Percentiles rank a stretch among this genome's conserved stretches.
Conservation (phyloP, 768 basidiomycete species). For the Clitopilus hobsonii region DNA sequence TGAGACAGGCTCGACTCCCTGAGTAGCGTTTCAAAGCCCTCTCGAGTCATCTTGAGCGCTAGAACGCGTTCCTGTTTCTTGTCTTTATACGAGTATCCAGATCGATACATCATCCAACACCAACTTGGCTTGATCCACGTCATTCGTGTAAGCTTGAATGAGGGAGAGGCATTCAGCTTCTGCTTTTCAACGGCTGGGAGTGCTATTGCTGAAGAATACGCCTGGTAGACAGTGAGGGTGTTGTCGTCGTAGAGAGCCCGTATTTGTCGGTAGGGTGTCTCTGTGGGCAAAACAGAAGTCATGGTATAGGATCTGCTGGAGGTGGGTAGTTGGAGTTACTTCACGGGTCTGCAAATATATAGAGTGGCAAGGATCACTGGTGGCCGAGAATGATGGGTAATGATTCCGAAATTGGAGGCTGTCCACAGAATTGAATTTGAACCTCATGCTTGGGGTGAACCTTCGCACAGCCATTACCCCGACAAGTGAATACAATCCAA, state of each 20-base stretch:
- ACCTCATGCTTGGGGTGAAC: too few relatives aligned
- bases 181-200: conserved; percentile 10
- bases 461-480: too few relatives aligned
- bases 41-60: conserved; percentile 14
- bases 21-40: conserved; percentile 9
- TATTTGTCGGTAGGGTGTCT: conserved; percentile 13
- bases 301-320: too few relatives aligned
- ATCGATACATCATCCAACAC: conserved; percentile 16
- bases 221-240: conserved; percentile 12
- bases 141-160: conserved; percentile 12
- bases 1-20: conserved; percentile 8
- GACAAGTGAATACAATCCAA: too few relatives aligned
- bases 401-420: too few relatives aligned
- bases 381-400: too few relatives aligned
- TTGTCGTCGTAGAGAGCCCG: conserved; percentile 11
- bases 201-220: conserved; percentile 11
- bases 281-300: too few relatives aligned
- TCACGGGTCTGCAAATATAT: too few relatives aligned
- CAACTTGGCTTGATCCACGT: conserved; percentile 15
- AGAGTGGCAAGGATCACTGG: too few relatives aligned
- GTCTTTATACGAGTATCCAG: conserved; percentile 11
- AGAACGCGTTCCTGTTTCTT: conserved; percentile 9
- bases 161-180: conserved; percentile 9
- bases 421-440: too few relatives aligned
- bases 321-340: too few relatives aligned